Evolutionary conservation across 331 rosid species (phyloP).

Genomic region (Phaseolus coccineus): DNA sequence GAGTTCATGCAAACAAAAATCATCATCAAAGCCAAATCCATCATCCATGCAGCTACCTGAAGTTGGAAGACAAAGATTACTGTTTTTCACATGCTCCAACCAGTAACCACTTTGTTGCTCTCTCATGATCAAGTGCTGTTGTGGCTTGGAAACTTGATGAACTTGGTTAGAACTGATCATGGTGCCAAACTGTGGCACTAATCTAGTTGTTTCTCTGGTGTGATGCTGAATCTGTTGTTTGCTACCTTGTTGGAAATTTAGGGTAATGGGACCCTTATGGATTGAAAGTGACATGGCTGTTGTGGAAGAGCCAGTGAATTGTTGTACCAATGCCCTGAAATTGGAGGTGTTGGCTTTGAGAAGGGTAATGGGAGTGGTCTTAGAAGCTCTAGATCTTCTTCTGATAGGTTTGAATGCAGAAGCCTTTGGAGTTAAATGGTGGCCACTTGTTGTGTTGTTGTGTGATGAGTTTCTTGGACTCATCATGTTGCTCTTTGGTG

Average conservation of each 20-base stretch:
- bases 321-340: slow-evolving; percentile 78
- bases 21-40: slow-evolving; percentile 41
- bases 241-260: slow-evolving; percentile 58
- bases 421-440: slow-evolving; percentile 44
- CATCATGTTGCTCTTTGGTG: slow-evolving; percentile 15
- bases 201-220: not conserved
- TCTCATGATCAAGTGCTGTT: slow-evolving; percentile 26
- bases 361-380: slow-evolving; percentile 63
- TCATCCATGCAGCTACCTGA: slow-evolving; percentile 27
- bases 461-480: slow-evolving; percentile 32
- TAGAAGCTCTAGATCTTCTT: slow-evolving; percentile 68
- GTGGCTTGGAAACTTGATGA: not conserved
- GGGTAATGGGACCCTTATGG: slow-evolving; percentile 78
- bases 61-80: not conserved
- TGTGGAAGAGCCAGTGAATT: slow-evolving; percentile 74
- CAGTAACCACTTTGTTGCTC: slow-evolving; percentile 45
- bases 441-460: not conserved
- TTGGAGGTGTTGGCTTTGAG: slow-evolving; percentile 78
- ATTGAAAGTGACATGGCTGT: slow-evolving; percentile 45
- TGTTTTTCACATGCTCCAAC: slow-evolving; percentile 19
- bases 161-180: not conserved
- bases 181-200: slow-evolving; percentile 34
- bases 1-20: slow-evolving; percentile 30
- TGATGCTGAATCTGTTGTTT: slow-evolving; percentile 34
- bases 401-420: slow-evolving; percentile 51